These are phyloP conservation scores for Xylaria arbuscula DNA, from an alignment of 2,329 filamentous ascomycete genomes.

Conservation along the genomic window DNA sequence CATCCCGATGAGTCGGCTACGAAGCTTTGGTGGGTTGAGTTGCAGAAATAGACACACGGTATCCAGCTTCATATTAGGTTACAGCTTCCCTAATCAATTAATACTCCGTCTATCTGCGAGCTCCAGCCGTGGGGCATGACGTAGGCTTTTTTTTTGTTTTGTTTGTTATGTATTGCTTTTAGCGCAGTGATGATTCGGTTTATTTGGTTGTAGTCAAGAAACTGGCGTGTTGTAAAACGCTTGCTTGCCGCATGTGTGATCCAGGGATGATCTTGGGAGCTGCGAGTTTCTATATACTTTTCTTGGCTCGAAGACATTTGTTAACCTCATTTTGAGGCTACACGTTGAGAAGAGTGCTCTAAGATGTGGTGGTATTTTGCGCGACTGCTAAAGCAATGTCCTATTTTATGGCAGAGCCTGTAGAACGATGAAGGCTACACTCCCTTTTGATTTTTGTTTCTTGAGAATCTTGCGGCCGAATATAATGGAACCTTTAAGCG, in stretches of 20 bases:
- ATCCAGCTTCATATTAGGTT: constrained; percentile 8
- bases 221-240: not conserved
- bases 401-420: not conserved
- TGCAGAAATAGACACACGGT: too few species aligned
- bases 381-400: not conserved
- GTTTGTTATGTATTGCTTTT: not conserved
- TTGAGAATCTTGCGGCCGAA: not conserved
- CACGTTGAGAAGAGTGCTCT: not conserved
- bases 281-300: not conserved
- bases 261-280: not conserved
- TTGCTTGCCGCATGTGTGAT: not conserved
- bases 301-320: not conserved
- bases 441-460: not conserved
- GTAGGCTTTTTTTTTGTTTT: not conserved
- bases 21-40: too few species aligned
- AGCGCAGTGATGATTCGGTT: not conserved
- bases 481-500: not conserved
- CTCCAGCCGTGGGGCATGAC: constrained; percentile 4
- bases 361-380: not conserved
- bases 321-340: not conserved
- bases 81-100: constrained; percentile 13
- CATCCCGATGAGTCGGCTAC: not conserved
- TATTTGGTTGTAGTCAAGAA: not conserved
- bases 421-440: not conserved
- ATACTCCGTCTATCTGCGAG: not conserved